A percentile compares a stretch with the other conserved stretches of the same genome.
These are phyloP conservation scores for Penicillium egyptiacum DNA, from an alignment of 495 filamentous ascomycete species.

Conservation along the genomic window DNA sequence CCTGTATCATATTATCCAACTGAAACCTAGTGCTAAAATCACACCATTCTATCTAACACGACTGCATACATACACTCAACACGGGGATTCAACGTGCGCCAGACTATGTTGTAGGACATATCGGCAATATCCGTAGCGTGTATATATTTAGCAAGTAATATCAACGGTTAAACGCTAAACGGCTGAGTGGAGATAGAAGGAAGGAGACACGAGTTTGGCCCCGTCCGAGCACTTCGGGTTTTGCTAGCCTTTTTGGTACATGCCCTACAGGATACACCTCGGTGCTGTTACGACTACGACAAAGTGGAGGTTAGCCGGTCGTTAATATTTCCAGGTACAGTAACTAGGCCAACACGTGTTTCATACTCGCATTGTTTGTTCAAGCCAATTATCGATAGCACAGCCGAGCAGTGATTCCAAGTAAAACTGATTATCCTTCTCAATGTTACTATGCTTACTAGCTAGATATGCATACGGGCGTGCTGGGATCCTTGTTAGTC, in stretches of 20 bases:
- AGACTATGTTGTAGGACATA: background rate
- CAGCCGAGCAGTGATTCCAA: background rate
- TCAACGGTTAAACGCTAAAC: constrained; percentile 2
- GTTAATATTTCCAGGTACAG: background rate
- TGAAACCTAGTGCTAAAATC: background rate
- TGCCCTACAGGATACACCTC: background rate
- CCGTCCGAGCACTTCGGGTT: constrained; percentile 8
- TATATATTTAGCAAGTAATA: background rate
- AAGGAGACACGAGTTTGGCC: constrained; percentile 5
- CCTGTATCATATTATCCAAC: background rate
- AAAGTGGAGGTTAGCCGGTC: background rate
- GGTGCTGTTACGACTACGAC: background rate
- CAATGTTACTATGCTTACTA: background rate
- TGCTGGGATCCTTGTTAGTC: background rate
- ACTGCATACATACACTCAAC: background rate
- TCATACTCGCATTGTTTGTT: background rate
- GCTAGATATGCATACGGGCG: background rate
- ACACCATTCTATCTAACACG: background rate
- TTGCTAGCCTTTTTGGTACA: background rate
- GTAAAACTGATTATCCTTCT: background rate
- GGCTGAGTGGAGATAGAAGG: background rate
- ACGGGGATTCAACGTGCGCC: background rate
- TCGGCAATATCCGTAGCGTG: background rate
- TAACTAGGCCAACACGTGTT: background rate
- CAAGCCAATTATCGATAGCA: background rate